Evolutionary conservation across 75 land plant species (phyloP), one percentile per base, ranked within the genome.

Genomic region (Gnetum montanum): DNA sequence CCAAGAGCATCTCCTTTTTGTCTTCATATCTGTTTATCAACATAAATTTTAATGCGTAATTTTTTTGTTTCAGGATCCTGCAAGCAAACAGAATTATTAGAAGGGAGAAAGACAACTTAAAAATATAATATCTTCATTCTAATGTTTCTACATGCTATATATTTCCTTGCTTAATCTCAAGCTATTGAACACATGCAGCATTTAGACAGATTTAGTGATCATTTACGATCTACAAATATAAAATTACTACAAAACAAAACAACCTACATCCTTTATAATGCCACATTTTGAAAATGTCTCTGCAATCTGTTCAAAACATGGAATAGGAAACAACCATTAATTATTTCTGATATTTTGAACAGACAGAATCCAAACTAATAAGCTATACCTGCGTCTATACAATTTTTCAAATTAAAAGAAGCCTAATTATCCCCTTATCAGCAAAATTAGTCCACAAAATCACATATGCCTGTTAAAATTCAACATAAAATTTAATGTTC

Each of bases 201-300:
- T 23, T 24, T 25, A 43, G 26, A 25, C 10, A 48, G 15, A 6
- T 26, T 7, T 8, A 34, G 36, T n/a, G n/a, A n/a, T n/a, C n/a
- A n/a, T n/a, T n/a, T n/a, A n/a, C n/a, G n/a, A n/a, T n/a, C n/a
- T n/a, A n/a, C n/a, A n/a, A n/a, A n/a, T n/a, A n/a, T n/a, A n/a
- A n/a, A 30, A 30, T 46, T 26, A 11, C 50, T 6, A 10, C 27
- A n/a, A 18, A 29, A 48, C 33, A 34, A 13, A 15, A 12, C 38
- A 6, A 63, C 54, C 25, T 41, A 90, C 98, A 87, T 94, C 98
- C 56, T 94, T 94, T 46, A 94, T 82, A 52, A 94, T 68, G 18
- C 98, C 98, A 67, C 87, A 94, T 66, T 94, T 94, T 23, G 98
- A 77, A 54, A 94, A 94, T 31, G 81, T 96, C 55, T 82, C 96